Conservation (phyloP, 2,329 filamentous ascomycete species). For the Monosporascus sp. region DNA sequence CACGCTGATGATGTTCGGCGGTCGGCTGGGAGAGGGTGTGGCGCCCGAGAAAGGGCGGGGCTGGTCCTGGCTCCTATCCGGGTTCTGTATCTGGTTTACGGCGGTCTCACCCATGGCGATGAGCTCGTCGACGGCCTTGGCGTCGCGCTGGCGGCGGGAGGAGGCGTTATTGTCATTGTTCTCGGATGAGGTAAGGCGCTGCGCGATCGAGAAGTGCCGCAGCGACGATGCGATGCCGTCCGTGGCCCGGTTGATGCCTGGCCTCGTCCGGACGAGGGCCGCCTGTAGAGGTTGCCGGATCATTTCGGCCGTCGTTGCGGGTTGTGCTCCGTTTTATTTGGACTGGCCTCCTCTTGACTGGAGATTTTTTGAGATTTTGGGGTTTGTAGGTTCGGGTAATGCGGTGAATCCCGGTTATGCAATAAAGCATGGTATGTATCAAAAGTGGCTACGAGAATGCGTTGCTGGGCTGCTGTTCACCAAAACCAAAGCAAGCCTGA, state of each 20-base stretch:
- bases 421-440: neutral
- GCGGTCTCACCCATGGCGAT: slow-evolving; percentile 10
- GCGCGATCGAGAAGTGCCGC: slow-evolving; percentile 26
- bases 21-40: neutral
- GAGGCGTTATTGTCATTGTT: slow-evolving; percentile 4
- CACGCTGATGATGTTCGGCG: slow-evolving; percentile 34
- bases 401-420: slow-evolving; percentile 2
- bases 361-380: neutral
- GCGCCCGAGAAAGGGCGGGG: neutral
- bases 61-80: neutral
- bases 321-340: slow-evolving; percentile 3
- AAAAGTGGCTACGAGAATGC: no score
- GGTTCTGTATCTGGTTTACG: neutral
- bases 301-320: slow-evolving; percentile 12
- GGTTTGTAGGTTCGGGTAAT: slow-evolving; percentile 12
- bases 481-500: no score
- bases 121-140: slow-evolving; percentile 20
- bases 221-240: slow-evolving; percentile 26
- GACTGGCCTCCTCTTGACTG: slow-evolving; percentile 1
- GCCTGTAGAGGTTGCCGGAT: slow-evolving; percentile 25
- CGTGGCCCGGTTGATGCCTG: slow-evolving; percentile 21
- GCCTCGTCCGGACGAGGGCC: slow-evolving; percentile 20
- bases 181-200: slow-evolving; percentile 12
- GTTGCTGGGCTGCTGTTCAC: no score
- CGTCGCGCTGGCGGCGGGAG: slow-evolving; percentile 16